Conservation (phyloP, 2,329 filamentous ascomycete genomes). For the Botryotinia globosa region DNA sequence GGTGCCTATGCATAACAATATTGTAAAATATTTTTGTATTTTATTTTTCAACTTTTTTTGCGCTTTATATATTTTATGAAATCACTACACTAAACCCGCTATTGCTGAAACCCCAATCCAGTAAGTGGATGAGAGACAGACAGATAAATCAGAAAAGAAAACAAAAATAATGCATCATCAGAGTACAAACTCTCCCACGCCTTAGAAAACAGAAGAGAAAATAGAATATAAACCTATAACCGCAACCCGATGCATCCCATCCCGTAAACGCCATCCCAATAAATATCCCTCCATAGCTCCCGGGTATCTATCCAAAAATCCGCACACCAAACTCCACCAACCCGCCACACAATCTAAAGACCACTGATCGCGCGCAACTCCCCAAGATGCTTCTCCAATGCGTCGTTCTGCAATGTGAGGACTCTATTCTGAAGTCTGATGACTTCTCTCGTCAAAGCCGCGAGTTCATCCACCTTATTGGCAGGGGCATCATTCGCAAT, state of each 20-base stretch:
- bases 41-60: not conserved
- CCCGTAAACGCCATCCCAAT: not conserved
- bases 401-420: not conserved
- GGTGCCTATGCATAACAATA: not conserved
- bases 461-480: not conserved
- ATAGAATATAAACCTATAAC: not conserved
- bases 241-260: not conserved
- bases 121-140: not conserved
- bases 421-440: not conserved
- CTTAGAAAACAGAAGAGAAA: not conserved
- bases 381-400: not conserved
- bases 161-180: not conserved
- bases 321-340: not conserved
- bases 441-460: not conserved
- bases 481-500: not conserved
- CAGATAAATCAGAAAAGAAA: not conserved
- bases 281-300: not conserved
- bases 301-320: not conserved
- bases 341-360: fast-evolving
- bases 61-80: not conserved
- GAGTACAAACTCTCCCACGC: not conserved
- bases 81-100: not conserved
- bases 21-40: not conserved
- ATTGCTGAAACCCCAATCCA: not conserved
- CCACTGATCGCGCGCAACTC: not conserved